A percentile compares a stretch with the other conserved stretches of the same genome.
Conservation (phyloP, 2,329 filamentous ascomycete genomes). For the Aspergillus spinulosporus region DNA sequence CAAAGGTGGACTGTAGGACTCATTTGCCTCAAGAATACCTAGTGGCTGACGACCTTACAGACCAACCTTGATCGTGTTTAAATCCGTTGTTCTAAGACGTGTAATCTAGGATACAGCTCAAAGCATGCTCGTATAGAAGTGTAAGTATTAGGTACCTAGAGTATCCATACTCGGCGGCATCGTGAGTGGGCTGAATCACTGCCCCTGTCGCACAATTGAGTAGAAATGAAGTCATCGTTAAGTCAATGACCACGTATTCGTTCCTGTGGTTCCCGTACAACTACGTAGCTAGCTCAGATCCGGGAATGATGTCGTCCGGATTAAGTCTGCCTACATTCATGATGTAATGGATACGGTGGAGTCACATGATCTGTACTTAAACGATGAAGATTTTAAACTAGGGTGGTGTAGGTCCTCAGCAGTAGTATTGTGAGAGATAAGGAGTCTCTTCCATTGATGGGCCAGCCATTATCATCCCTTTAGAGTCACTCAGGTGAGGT, state of each 20-base stretch:
- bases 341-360: not conserved
- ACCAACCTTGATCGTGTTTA: no score
- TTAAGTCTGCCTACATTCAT: not conserved
- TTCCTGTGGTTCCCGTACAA: no score
- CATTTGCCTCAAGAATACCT: no score
- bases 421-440: not conserved
- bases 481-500: not conserved
- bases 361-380: not conserved
- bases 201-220: not conserved
- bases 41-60: no score
- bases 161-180: not conserved
- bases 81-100: not conserved
- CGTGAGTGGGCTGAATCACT: not conserved
- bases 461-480: not conserved
- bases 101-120: not conserved
- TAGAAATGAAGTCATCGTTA: not conserved
- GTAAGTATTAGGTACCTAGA: not conserved
- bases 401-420: no score
- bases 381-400: no score
- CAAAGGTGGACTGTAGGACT: no score
- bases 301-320: not conserved
- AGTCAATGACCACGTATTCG: not conserved
- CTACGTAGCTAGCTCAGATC: no score
- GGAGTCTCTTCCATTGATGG: not conserved
- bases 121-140: no score